Evolutionary conservation across 2,329 filamentous ascomycete species (phyloP), one percentile per base, ranked within the genome.

Genomic region (Cladophialophora chaetospira): DNA sequence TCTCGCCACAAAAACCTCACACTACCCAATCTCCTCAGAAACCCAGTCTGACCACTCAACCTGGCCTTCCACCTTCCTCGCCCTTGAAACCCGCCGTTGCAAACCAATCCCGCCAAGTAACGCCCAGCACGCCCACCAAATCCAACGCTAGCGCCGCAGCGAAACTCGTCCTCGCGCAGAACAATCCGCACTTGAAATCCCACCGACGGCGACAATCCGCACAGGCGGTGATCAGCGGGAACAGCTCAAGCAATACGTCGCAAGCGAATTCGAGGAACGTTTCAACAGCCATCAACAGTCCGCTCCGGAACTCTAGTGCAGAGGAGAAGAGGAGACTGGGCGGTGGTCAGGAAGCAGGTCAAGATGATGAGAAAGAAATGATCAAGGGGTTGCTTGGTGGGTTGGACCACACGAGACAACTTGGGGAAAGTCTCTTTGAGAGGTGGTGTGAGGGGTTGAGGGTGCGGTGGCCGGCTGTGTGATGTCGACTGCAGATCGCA

Each of bases 381-480:
- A 62, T 58, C 67, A 42, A 48, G 50, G 68, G 80, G 81, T 64
- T 72, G 86, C 63, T 84, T 83, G 1, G 85, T 82, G 93, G 91
- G 2, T 93, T 97, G 89, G 92, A 97, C 72, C 93, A 97, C 73
- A 89, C 88, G 63, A 90, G 91, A 69, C 85, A 96, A 70, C 79
- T 97, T 33, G 90, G 89, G 1, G 91, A 97, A 71, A 89, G 96
- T 17, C 82, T 99, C 17, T 97, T 97, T 74, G 85, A 87, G 13
- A 84, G 93, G 40, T 99, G 94, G 94, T 85, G 87, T 2, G 89
- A 95, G 57, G 91, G 91, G 1, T 76, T 97, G 66, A 85, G 86
- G 62, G 81, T 83, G 53, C 79, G 88, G 54, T 92, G 88, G 88
- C 60, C 60, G 50, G 60, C 60, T 35, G 56, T 62, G 6, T 62